Percentiles rank a stretch among this genome's conserved stretches.
Conservation (phyloP, 352 stramenopile species). For the Phytophthora constricta region DNA sequence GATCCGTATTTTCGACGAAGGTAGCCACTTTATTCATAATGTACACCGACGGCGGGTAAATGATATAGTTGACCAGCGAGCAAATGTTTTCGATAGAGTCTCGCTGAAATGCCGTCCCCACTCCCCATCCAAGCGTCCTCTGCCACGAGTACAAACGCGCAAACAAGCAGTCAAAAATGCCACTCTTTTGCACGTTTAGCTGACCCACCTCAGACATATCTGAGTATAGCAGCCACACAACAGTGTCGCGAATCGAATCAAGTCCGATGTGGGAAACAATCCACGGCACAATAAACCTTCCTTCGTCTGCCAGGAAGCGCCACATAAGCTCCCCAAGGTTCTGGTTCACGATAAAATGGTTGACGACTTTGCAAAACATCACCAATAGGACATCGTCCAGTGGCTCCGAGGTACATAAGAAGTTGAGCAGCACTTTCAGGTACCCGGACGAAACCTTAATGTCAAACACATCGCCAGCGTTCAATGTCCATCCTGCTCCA, state of each 20-base stretch:
- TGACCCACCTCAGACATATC: conserved; percentile 79
- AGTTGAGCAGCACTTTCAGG: conserved; percentile 87
- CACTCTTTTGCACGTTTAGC: conserved; percentile 66
- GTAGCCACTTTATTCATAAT: conserved; percentile 86
- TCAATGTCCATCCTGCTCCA: conserved; percentile 43
- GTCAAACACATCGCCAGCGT: conserved; percentile 56
- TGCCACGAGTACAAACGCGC: conserved; percentile 83
- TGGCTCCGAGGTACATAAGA: conserved; percentile 67
- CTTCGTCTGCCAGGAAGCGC: conserved; percentile 72
- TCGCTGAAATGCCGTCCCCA: conserved; percentile 83
- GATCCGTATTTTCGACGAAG: conserved; percentile 87
- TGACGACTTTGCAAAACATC: conserved; percentile 88
- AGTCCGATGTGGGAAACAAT: conserved; percentile 84
- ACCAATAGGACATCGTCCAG: conserved; percentile 83
- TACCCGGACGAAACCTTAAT: conserved; percentile 60
- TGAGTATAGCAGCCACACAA: conserved; percentile 87
- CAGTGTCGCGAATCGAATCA: conserved; percentile 83
- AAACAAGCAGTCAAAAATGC: conserved; percentile 81
- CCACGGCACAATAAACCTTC: conserved; percentile 73
- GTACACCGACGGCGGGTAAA: conserved; percentile 86
- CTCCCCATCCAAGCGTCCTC: conserved; percentile 81
- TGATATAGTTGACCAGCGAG: conserved; percentile 85
- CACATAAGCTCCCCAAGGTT: conserved; percentile 73
- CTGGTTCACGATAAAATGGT: conserved; percentile 80
- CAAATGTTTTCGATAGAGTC: conserved; percentile 91